Conservation (phyloP, 2,329 filamentous ascomycete species). For the Cephalotrichum gorgonifer region DNA sequence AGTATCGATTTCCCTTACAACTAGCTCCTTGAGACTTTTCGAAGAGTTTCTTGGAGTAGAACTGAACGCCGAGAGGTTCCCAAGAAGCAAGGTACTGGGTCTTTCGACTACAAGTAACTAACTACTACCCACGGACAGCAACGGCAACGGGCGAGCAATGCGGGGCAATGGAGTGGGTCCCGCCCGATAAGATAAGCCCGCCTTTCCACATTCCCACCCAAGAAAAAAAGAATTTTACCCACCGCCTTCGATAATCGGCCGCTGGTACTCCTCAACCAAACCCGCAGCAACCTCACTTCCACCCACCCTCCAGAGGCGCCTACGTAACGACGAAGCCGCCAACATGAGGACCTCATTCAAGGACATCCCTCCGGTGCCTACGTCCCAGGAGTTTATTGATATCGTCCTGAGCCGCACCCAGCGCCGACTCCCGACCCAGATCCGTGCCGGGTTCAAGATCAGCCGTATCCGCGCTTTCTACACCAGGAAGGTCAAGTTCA, state of each 20-base stretch:
- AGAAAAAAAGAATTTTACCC: constrained; percentile 7
- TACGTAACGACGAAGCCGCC: constrained; percentile 18
- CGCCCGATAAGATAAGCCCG: constrained; percentile 16
- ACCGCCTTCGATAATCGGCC: constrained; percentile 3
- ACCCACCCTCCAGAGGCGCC: constrained; percentile 1
- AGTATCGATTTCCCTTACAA: too few relatives aligned
- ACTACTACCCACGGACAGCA: too few relatives aligned
- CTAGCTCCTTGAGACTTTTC: too few relatives aligned
- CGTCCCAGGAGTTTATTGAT: constrained; percentile 91
- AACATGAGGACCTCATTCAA: constrained; percentile 57
- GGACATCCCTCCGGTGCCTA: constrained; percentile 80
- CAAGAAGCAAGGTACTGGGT: too few relatives aligned
- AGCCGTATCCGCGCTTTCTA: constrained; percentile 91
- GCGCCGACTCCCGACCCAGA: constrained; percentile 80
- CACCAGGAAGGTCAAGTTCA: constrained; percentile 97
- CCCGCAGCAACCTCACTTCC: constrained; percentile 2
- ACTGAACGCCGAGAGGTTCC: too few relatives aligned
- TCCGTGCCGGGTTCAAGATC: constrained; percentile 45
- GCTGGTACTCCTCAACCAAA: not conserved
- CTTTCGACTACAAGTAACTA: too few relatives aligned
- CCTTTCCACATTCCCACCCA: not conserved
- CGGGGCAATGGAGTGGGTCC: constrained; percentile 3
- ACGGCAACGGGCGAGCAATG: too few relatives aligned
- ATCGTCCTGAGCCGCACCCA: constrained; percentile 93
- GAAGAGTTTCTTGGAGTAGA: too few relatives aligned